These are phyloP conservation scores for Scheffersomyces amazonensis DNA, from an alignment of 805 yeast genomes.

Conservation along the genomic window DNA sequence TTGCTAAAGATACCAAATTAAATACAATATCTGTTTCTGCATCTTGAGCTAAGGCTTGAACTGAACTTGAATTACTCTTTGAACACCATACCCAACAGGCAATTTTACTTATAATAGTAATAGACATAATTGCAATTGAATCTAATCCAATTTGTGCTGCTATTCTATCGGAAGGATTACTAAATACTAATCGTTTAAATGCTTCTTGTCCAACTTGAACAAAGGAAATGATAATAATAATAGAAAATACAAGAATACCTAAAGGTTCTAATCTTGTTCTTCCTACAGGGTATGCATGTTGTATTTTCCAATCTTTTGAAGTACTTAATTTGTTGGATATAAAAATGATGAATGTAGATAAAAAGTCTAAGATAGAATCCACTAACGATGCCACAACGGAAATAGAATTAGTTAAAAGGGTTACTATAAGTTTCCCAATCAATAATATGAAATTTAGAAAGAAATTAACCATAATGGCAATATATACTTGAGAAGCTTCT, in stretches of 20 bases:
- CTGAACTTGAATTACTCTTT: slow-evolving; percentile 58
- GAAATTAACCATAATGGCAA: slow-evolving; percentile 66
- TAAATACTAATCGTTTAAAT: slow-evolving; percentile 41
- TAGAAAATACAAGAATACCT: slow-evolving; percentile 71
- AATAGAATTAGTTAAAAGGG: slow-evolving; percentile 64
- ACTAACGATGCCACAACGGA: slow-evolving; percentile 77
- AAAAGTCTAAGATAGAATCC: slow-evolving; percentile 70
- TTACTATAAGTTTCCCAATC: slow-evolving; percentile 58
- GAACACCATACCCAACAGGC: slow-evolving; percentile 66
- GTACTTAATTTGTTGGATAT: slow-evolving; percentile 52
- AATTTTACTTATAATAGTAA: slow-evolving; percentile 59
- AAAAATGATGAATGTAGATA: slow-evolving; percentile 72
- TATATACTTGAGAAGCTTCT: slow-evolving; percentile 41
- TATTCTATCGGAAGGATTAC: slow-evolving; percentile 24
- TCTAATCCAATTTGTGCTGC: slow-evolving; percentile 47
- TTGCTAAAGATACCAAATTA: slow-evolving; percentile 65
- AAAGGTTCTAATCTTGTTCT: slow-evolving; percentile 71
- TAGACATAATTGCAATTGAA: slow-evolving; percentile 58
- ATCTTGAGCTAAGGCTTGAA: slow-evolving; percentile 79
- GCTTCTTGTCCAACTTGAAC: slow-evolving; percentile 71
- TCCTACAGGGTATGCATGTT: slow-evolving; percentile 63
- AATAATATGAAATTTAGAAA: slow-evolving; percentile 56
- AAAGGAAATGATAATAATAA: slow-evolving; percentile 68
- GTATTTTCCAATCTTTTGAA: slow-evolving; percentile 44
- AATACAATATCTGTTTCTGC: slow-evolving; percentile 76